A percentile compares a stretch with the other conserved stretches of the same genome.
Conservation (phyloP, 768 basidiomycete genomes). For the Neoboletus subvelutipes region DNA sequence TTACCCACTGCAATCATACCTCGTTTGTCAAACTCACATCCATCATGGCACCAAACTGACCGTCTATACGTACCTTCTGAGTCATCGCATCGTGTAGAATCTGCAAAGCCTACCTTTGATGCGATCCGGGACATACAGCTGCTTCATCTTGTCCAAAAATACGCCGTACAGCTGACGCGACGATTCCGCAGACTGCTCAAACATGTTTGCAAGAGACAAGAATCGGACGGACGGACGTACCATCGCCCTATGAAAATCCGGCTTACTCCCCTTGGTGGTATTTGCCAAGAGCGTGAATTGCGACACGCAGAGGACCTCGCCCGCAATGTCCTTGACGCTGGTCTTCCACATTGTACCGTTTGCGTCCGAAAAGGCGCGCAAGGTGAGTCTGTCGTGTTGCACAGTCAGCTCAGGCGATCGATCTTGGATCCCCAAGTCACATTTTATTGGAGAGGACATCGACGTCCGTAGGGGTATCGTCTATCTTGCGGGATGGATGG, state of each 20-base stretch:
- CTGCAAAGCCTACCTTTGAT: constrained; percentile 60
- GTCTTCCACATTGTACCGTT: constrained; percentile 80
- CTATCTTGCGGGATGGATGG: constrained; percentile 42
- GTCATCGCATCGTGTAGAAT: not conserved
- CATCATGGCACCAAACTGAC: constrained; percentile 98
- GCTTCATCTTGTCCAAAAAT: constrained; percentile 68
- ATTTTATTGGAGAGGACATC: constrained; percentile 79
- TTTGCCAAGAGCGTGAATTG: constrained; percentile 92
- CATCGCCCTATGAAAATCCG: constrained; percentile 94
- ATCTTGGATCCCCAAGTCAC: constrained; percentile 37
- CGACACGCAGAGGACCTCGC: constrained; percentile 91
- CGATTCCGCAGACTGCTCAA: constrained; percentile 57
- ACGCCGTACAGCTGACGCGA: constrained; percentile 69
- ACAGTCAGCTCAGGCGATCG: constrained; percentile 5
- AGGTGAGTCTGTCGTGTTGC: constrained; percentile 49
- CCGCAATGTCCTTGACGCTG: constrained; percentile 83
- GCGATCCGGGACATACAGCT: constrained; percentile 68
- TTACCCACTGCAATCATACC: constrained; percentile 41
- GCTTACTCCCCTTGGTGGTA: constrained; percentile 84
- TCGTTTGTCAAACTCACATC: constrained; percentile 84
- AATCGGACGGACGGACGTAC: constrained; percentile 40
- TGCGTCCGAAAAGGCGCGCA: constrained; percentile 69
- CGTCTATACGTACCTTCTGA: constrained; percentile 51
- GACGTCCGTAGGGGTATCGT: constrained; percentile 78
- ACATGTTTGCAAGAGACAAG: not conserved